Conservation (phyloP, 495 filamentous ascomycete genomes). For the Penicillium salamii region DNA sequence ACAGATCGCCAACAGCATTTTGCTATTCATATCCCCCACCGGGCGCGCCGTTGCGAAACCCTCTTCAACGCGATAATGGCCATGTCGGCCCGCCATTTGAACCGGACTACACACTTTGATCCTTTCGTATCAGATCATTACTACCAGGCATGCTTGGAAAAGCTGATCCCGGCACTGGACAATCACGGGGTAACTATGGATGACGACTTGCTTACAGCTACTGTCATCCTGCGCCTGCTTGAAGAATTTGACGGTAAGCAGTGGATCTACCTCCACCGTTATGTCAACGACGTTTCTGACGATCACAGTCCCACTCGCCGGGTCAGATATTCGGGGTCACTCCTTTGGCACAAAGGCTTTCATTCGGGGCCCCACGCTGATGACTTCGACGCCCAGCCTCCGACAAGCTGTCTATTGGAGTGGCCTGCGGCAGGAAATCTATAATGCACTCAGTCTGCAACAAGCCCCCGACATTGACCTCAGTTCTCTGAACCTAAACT, state of each 20-base stretch:
- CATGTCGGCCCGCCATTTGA: constrained; percentile 53
- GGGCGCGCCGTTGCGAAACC: constrained; percentile 47
- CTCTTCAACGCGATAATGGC: constrained; percentile 59
- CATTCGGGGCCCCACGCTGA: constrained; percentile 19
- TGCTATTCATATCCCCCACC: constrained; percentile 49
- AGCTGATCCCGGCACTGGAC: constrained; percentile 48
- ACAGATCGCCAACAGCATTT: constrained; percentile 56
- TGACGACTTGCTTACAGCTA: constrained; percentile 57
- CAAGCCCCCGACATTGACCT: constrained; percentile 26
- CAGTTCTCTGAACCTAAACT: constrained; percentile 25
- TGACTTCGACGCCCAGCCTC: constrained; percentile 21
- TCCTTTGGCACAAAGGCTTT: constrained; percentile 27
- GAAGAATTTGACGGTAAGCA: constrained; percentile 58
- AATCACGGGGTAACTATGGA: constrained; percentile 47
- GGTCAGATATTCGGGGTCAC: constrained; percentile 25
- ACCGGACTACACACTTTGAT: constrained; percentile 45
- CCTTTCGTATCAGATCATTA: constrained; percentile 46
- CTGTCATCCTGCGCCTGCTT: constrained; percentile 58
- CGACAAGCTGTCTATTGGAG: constrained; percentile 28
- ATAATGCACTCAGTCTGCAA: constrained; percentile 22
- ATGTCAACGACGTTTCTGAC: constrained; percentile 1
- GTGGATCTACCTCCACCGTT: background rate
- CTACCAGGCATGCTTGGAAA: constrained; percentile 47
- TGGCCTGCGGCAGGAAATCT: constrained; percentile 26
- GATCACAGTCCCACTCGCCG: constrained; percentile 24